phyloP scores from a whole-genome alignment of 805 yeast genomes.

The Torulaspora maleeae region DNA sequence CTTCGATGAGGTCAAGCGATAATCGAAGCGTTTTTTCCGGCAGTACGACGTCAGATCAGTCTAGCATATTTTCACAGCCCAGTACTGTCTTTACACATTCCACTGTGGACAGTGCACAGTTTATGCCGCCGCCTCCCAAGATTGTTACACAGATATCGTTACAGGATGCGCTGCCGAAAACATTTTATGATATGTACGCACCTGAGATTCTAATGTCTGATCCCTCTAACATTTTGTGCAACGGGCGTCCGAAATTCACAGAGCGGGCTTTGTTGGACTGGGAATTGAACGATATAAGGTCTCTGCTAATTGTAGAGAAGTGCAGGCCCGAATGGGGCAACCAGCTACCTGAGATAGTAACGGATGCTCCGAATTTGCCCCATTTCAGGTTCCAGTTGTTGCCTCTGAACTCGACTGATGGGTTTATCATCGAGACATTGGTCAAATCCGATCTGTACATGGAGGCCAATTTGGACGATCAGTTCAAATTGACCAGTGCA shows the following conservation, averaged over 20 bases:
- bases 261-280: slow-evolving; percentile 61
- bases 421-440: slow-evolving; percentile 44
- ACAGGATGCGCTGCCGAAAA: slow-evolving; percentile 49
- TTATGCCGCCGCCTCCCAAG: slow-evolving; percentile 11
- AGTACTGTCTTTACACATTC: slow-evolving; percentile 18
- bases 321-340: slow-evolving; percentile 54
- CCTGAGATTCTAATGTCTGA: slow-evolving; percentile 47
- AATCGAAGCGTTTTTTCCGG: slow-evolving; percentile 20
- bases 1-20: slow-evolving; percentile 8
- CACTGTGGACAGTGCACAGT: slow-evolving; percentile 14
- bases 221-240: slow-evolving; percentile 40
- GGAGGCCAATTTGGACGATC: slow-evolving; percentile 54
- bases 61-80: slow-evolving; percentile 31
- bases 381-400: slow-evolving; percentile 46
- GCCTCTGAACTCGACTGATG: slow-evolving; percentile 51
- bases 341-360: slow-evolving; percentile 43
- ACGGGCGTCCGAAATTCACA: slow-evolving; percentile 61
- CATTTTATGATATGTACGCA: slow-evolving; percentile 52
- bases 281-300: slow-evolving; percentile 65
- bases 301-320: slow-evolving; percentile 51
- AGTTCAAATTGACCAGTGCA: slow-evolving; percentile 57
- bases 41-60: slow-evolving; percentile 23
- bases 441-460: slow-evolving; percentile 59
- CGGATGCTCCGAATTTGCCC: slow-evolving; percentile 25
- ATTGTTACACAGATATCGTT: slow-evolving; percentile 33